A percentile compares a stretch with the other conserved stretches of the same genome.
These are phyloP conservation scores for Pseudofabraea citricarpa DNA, from an alignment of 2,329 filamentous ascomycete genomes.

Conservation along the genomic window DNA sequence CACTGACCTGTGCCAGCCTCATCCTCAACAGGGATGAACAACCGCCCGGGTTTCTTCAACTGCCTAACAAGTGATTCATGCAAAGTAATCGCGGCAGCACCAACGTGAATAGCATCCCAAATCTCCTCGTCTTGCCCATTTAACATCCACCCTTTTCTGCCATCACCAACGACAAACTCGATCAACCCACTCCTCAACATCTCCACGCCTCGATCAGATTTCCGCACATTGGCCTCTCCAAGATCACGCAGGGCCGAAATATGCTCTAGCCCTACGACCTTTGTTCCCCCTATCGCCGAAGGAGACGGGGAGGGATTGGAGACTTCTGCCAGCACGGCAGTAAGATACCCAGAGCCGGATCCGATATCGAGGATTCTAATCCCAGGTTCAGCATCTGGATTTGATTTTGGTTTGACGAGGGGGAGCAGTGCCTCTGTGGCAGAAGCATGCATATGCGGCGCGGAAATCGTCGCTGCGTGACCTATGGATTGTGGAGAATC, in stretches of 20 bases:
- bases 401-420: conserved; percentile 47
- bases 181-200: conserved; percentile 63
- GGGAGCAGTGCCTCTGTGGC: conserved; percentile 59
- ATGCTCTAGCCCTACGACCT: conserved; percentile 71
- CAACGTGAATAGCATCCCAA: conserved; percentile 95
- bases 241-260: conserved; percentile 59
- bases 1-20: conserved; percentile 33
- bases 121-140: conserved; percentile 40
- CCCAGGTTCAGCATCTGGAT: no score
- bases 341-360: conserved; percentile 77
- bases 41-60: conserved; percentile 69
- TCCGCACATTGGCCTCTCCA: conserved; percentile 60
- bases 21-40: conserved; percentile 74
- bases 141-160: conserved; percentile 54
- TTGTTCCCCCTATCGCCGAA: conserved; percentile 15
- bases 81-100: conserved; percentile 72
- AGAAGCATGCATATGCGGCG: conserved; percentile 68
- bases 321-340: conserved; percentile 74
- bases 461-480: conserved; percentile 63
- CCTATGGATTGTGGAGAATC: conserved; percentile 68
- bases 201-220: conserved; percentile 50
- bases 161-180: conserved; percentile 71
- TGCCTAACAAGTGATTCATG: conserved; percentile 72
- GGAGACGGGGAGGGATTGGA: conserved; percentile 6
- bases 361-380: conserved; percentile 66